Percentiles rank a stretch among this genome's conserved stretches.
phyloP scores from a whole-genome alignment of 345 rosid species.

The Geranium rotundifolium region DNA sequence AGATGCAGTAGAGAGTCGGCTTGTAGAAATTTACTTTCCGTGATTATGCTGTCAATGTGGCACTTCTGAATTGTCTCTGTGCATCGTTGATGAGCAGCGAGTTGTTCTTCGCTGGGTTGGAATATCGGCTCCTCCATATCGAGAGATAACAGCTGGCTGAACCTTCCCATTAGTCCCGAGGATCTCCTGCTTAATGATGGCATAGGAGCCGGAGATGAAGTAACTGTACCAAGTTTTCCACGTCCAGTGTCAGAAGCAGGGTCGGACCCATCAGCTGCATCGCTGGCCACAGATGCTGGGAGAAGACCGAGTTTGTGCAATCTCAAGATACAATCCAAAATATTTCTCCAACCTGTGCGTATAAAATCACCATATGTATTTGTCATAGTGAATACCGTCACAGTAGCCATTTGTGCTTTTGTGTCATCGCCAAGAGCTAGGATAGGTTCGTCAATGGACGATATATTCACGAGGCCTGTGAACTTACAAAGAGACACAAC shows the following conservation, averaged over 20 bases:
- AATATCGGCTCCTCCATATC: conserved; percentile 98
- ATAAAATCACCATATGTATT: conserved; percentile 92
- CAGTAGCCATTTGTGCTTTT: conserved; percentile 92
- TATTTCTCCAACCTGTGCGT: conserved; percentile 96
- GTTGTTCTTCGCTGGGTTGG: conserved; percentile 95
- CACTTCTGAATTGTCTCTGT: conserved; percentile 93
- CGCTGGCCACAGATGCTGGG: conserved; percentile 96
- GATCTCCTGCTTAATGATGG: conserved; percentile 85
- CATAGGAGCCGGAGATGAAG: conserved; percentile 66
- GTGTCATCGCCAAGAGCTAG: conserved; percentile 93
- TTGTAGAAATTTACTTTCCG: conserved; percentile 95
- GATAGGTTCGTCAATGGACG: conserved; percentile 83
- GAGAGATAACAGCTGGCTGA: conserved; percentile 97
- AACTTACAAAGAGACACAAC: conserved; percentile 93
- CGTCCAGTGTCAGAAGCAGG: conserved; percentile 67
- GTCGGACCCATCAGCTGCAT: conserved; percentile 95
- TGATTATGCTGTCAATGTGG: conserved; percentile 93
- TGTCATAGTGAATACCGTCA: conserved; percentile 92
- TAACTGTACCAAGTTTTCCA: conserved; percentile 68
- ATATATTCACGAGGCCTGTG: conserved; percentile 84
- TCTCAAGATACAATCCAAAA: conserved; percentile 85
- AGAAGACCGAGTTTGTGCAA: conserved; percentile 96
- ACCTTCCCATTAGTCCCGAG: conserved; percentile 96
- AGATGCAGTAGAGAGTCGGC: conserved; percentile 88
- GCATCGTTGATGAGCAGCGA: conserved; percentile 97